These are phyloP conservation scores for Babesia bigemina DNA, from an alignment of 169 alveolate species.

Conservation along the genomic window DNA sequence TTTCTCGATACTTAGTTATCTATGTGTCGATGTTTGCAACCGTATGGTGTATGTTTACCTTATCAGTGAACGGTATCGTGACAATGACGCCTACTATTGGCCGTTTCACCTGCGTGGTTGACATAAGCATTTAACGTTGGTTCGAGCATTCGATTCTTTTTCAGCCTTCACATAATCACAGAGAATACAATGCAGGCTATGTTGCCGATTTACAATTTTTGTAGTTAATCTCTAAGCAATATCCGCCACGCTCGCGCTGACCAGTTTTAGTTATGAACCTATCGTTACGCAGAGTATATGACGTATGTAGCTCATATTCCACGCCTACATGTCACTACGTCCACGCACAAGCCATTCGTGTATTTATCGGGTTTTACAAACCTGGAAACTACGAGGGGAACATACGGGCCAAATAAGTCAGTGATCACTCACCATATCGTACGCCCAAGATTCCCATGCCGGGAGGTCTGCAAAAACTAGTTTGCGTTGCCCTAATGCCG, in stretches of 20 bases:
- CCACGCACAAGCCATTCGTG: not conserved
- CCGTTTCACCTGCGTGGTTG: constrained; percentile 13
- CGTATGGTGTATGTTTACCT: not conserved
- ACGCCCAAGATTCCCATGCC: constrained; percentile 36
- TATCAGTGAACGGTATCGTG: constrained; percentile 12
- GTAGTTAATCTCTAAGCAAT: not conserved
- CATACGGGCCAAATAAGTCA: not conserved
- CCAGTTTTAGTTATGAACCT: not conserved
- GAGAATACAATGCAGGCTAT: not conserved
- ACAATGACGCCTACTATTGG: constrained; percentile 22
- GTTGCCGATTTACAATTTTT: not conserved
- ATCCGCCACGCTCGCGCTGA: not conserved
- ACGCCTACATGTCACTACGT: not conserved
- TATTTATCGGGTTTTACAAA: too few species aligned
- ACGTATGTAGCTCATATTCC: not conserved
- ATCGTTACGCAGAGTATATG: not conserved
- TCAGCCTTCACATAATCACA: not conserved
- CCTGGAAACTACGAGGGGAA: not conserved
- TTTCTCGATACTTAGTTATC: constrained; percentile 1
- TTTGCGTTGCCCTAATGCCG: constrained; percentile 13
- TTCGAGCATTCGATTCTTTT: too few species aligned
- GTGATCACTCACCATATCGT: constrained; percentile 17
- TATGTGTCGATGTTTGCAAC: not conserved
- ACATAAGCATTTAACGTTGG: too few species aligned
- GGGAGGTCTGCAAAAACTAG: constrained; percentile 20